Conservation (phyloP, 805 yeast genomes). For the Yarrowia sp. region DNA sequence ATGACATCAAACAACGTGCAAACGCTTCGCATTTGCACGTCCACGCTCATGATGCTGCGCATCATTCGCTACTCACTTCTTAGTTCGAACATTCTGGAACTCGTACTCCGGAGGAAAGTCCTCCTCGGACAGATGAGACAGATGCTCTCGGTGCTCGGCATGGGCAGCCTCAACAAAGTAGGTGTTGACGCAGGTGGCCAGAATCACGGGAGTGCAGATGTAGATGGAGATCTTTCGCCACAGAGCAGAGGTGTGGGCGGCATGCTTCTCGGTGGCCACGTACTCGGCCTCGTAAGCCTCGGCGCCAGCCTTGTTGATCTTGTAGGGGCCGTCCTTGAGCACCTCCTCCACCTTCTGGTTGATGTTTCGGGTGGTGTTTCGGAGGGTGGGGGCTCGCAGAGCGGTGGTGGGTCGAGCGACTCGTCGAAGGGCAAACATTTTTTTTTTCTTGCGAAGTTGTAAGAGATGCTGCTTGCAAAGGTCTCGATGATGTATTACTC, state of each 20-base stretch:
- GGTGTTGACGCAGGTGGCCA: conserved; percentile 74
- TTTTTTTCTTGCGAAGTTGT: neutral
- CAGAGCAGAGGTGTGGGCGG: conserved; percentile 65
- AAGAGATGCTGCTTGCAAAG: no score
- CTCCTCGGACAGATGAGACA: conserved; percentile 63
- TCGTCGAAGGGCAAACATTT: conserved; percentile 26
- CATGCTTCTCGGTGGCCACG: conserved; percentile 74
- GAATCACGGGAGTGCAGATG: conserved; percentile 80
- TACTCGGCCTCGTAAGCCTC: conserved; percentile 60
- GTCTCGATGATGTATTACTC: no score
- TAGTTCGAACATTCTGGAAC: conserved; percentile 84
- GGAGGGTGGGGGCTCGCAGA: conserved; percentile 23
- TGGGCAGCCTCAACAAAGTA: conserved; percentile 81
- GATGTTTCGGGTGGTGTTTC: conserved; percentile 27
- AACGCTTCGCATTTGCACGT: no score
- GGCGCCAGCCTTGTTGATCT: conserved; percentile 60
- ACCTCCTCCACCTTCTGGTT: conserved; percentile 14
- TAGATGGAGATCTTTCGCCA: conserved; percentile 85
- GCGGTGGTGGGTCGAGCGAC: conserved; percentile 23
- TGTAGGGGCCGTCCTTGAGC: conserved; percentile 26
- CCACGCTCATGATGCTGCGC: no score
- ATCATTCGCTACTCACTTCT: conserved; percentile 42
- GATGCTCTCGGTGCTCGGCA: conserved; percentile 72
- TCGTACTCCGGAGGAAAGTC: conserved; percentile 92
- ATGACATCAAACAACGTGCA: no score